These are phyloP conservation scores for Ulota crispa DNA, from an alignment of 225 moss, liverwort and hornwort species.

Conservation along the genomic window DNA sequence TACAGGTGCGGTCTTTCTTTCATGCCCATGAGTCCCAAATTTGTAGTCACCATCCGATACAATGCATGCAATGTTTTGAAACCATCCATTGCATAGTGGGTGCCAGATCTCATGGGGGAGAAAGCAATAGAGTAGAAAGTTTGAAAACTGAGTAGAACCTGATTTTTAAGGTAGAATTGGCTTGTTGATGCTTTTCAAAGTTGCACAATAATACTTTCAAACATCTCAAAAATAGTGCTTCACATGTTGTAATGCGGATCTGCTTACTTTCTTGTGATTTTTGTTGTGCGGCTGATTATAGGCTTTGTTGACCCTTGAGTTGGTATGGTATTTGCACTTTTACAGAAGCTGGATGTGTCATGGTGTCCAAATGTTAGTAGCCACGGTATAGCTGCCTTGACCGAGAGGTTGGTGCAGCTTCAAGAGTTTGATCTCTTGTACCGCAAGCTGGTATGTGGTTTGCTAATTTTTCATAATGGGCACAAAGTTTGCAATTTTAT, in stretches of 20 bases:
- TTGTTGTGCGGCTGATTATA: neutral
- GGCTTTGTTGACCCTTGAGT: conserved; percentile 21
- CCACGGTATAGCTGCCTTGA: conserved; percentile 51
- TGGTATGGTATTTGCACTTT: conserved; percentile 4
- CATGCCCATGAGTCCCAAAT: neutral
- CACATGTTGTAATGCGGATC: neutral
- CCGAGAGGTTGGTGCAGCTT: conserved; percentile 42
- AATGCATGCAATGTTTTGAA: too few species aligned
- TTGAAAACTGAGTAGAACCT: neutral
- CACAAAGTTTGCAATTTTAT: neutral
- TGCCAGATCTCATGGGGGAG: too few species aligned
- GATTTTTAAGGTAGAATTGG: neutral
- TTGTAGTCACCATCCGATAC: neutral
- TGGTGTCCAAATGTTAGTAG: conserved; percentile 54
- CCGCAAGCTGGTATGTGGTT: conserved; percentile 43
- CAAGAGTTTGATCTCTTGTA: conserved; percentile 50
- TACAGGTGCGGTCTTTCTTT: conserved; percentile 40
- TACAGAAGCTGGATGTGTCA: conserved; percentile 54
- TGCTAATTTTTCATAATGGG: neutral
- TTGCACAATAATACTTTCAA: neutral
- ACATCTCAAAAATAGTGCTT: neutral
- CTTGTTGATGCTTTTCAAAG: neutral
- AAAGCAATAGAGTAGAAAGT: neutral
- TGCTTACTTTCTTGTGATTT: neutral
- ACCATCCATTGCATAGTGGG: too few species aligned